Evolutionary conservation across 179 eudicot genomes (phyloP).

Genomic region (Beta macrorhiza): DNA sequence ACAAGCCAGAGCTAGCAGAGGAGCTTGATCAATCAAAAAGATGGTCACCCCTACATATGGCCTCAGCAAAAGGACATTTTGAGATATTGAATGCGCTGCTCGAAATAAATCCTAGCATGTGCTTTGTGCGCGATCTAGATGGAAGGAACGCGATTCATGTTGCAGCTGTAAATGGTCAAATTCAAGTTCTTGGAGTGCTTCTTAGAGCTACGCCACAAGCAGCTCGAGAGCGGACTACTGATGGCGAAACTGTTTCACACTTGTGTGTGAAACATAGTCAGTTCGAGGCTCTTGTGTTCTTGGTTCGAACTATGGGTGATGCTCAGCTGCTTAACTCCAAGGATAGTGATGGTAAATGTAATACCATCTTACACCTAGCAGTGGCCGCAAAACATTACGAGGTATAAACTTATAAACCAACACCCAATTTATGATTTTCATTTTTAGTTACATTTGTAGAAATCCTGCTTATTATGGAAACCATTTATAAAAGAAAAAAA

Average conservation of each 20-base stretch:
- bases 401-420: constrained; percentile 25
- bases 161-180: neutral
- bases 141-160: neutral
- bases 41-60: no score
- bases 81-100: no score
- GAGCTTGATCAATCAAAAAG: no score
- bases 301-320: constrained; percentile 33
- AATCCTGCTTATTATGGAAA: no score
- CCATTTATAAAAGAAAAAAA: no score
- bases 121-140: no score
- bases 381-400: constrained; percentile 41
- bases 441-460: no score
- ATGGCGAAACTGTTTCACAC: constrained; percentile 40
- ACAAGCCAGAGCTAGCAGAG: constrained; percentile 8
- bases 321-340: constrained; percentile 36
- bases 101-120: no score
- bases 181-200: neutral
- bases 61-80: no score
- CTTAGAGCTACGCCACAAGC: neutral
- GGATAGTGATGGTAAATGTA: constrained; percentile 46
- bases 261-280: constrained; percentile 37
- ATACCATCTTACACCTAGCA: constrained; percentile 46
- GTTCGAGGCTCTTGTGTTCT: constrained; percentile 23
- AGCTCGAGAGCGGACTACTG: constrained; percentile 21
- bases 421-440: no score